phyloP scores from a whole-genome alignment of 805 yeast species.

The Naumovozyma dairenensis region DNA sequence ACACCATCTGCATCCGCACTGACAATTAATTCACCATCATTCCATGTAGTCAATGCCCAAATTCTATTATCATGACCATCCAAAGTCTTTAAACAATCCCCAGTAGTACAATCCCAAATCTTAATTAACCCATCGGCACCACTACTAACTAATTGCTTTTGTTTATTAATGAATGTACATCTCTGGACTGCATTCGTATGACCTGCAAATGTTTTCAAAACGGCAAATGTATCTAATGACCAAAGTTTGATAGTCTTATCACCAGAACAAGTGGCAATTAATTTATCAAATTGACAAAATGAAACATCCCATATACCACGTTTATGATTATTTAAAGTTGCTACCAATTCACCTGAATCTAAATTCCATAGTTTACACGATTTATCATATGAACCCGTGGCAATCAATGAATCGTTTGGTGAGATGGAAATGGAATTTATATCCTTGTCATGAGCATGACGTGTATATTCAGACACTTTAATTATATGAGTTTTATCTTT shows the following conservation, averaged over 20 bases:
- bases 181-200: slow-evolving; percentile 89
- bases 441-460: slow-evolving; percentile 95
- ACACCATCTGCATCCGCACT: slow-evolving; percentile 95
- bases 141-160: slow-evolving; percentile 55
- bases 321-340: slow-evolving; percentile 79
- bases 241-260: slow-evolving; percentile 86
- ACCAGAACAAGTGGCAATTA: slow-evolving; percentile 78
- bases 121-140: slow-evolving; percentile 95
- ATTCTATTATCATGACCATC: slow-evolving; percentile 93
- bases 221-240: slow-evolving; percentile 70
- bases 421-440: slow-evolving; percentile 82
- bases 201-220: slow-evolving; percentile 81
- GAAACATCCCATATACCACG: slow-evolving; percentile 91
- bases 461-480: slow-evolving; percentile 69
- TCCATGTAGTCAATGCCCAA: slow-evolving; percentile 71
- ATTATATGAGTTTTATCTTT: slow-evolving; percentile 28
- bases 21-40: slow-evolving; percentile 60
- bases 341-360: slow-evolving; percentile 78
- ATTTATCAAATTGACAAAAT: slow-evolving; percentile 71
- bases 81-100: slow-evolving; percentile 73
- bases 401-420: slow-evolving; percentile 82
- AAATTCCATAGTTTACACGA: slow-evolving; percentile 83
- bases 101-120: slow-evolving; percentile 72
- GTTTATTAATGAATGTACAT: slow-evolving; percentile 55
- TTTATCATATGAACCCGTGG: slow-evolving; percentile 91